Conservation (phyloP, 164 flowering plant species). For the Stephania yunnanensis region DNA sequence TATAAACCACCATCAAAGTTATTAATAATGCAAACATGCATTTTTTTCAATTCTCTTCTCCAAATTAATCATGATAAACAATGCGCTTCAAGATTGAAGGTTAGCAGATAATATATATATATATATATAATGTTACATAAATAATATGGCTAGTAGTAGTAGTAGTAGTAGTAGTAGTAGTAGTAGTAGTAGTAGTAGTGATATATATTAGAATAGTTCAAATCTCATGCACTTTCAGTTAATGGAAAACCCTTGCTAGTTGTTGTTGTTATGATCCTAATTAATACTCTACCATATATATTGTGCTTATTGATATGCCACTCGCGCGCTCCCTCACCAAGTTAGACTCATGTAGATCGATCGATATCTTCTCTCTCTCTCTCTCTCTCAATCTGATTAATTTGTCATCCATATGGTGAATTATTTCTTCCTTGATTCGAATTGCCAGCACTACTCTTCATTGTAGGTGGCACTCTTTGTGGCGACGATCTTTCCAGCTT, state of each 20-base stretch:
- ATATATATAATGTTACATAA: neutral
- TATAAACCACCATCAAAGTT: too few species aligned
- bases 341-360: neutral
- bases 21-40: neutral
- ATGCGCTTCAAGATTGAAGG: neutral
- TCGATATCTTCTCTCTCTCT: too few species aligned
- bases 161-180: too few species aligned
- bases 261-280: too few species aligned
- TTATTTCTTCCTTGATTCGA: slow-evolving; percentile 29
- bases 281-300: too few species aligned
- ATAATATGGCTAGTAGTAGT: neutral
- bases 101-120: neutral
- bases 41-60: neutral
- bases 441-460: slow-evolving; percentile 23
- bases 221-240: neutral
- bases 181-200: too few species aligned
- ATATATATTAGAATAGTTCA: neutral
- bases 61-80: neutral
- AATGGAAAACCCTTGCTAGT: too few species aligned
- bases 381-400: neutral
- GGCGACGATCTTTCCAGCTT: slow-evolving; percentile 82
- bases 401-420: slow-evolving; percentile 32
- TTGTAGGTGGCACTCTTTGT: slow-evolving; percentile 41
- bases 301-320: neutral
- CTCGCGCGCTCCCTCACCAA: neutral